Percentiles rank a stretch among this genome's conserved stretches.
These are phyloP conservation scores for Coffea humblotiana DNA, from an alignment of 305 asterid species.

Conservation along the genomic window DNA sequence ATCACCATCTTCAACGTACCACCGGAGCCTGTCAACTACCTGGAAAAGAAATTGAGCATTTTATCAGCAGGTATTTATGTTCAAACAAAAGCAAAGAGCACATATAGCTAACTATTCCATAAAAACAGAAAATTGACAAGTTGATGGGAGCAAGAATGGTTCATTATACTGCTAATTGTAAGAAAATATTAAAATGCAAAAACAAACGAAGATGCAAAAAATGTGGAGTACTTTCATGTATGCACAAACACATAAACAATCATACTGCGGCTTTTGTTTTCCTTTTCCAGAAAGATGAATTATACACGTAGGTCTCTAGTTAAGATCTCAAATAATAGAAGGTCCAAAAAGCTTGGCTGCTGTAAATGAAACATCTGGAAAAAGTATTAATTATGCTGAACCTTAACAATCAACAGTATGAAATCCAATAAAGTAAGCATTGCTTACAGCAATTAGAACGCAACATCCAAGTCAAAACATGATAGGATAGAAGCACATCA, in stretches of 20 bases:
- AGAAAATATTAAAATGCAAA: background rate
- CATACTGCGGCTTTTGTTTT: background rate
- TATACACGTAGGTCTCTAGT: background rate
- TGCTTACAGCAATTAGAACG: too few species aligned
- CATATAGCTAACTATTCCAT: background rate
- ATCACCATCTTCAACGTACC: slow-evolving; percentile 63
- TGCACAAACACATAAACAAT: too few species aligned
- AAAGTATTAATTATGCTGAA: too few species aligned
- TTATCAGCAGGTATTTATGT: background rate
- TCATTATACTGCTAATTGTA: background rate
- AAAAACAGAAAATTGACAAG: background rate
- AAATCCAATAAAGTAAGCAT: too few species aligned
- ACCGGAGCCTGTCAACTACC: slow-evolving; percentile 52
- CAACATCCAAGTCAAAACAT: too few species aligned
- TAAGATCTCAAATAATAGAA: background rate
- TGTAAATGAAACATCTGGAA: too few species aligned
- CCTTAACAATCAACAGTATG: too few species aligned
- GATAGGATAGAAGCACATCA: too few species aligned
- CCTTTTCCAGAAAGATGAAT: background rate
- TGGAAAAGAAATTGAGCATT: slow-evolving; percentile 28
- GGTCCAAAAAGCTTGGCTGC: too few species aligned
- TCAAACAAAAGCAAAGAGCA: background rate
- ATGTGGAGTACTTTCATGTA: background rate
- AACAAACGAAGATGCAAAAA: background rate
- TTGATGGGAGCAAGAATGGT: background rate